phyloP scores from a whole-genome alignment of 73 alveolate genomes.

The Tetrahymena malaccensis region DNA sequence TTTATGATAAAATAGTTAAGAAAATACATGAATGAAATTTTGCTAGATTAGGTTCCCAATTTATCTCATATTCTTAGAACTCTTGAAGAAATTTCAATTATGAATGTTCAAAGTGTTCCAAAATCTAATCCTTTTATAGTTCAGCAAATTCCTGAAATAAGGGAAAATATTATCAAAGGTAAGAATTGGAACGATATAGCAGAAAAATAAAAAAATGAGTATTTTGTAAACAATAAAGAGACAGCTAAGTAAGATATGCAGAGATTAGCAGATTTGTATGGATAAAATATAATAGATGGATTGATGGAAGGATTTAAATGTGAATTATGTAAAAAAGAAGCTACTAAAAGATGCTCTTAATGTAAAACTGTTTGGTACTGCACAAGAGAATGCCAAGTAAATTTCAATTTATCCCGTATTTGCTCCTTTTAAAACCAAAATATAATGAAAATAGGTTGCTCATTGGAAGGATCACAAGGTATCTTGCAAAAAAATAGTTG shows the following conservation, averaged over 20 bases:
- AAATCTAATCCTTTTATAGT: constrained; percentile 57
- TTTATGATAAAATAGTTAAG: constrained; percentile 51
- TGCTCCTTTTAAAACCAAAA: no score
- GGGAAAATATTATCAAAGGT: constrained; percentile 38
- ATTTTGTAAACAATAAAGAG: constrained; percentile 48
- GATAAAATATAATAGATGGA: constrained; percentile 81
- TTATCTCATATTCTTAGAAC: constrained; percentile 89
- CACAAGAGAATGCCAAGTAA: constrained; percentile 87
- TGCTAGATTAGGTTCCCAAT: constrained; percentile 94
- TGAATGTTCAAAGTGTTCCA: constrained; percentile 48
- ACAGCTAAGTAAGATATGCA: no score
- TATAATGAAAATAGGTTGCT: no score
- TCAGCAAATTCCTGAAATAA: constrained; percentile 71
- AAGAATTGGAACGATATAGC: constrained; percentile 79
- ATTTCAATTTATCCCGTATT: neutral
- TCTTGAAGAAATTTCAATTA: constrained; percentile 81
- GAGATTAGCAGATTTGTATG: no score
- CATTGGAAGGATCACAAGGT: no score
- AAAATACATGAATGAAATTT: constrained; percentile 93
- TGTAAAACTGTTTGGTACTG: constrained; percentile 97
- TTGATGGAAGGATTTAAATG: constrained; percentile 93
- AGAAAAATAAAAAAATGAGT: constrained; percentile 43
- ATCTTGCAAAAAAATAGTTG: no score
- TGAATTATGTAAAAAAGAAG: constrained; percentile 84
- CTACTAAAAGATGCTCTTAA: constrained; percentile 87